Conservation (phyloP, 371 early-diverging fungal species). For the Vavraia culicis region DNA sequence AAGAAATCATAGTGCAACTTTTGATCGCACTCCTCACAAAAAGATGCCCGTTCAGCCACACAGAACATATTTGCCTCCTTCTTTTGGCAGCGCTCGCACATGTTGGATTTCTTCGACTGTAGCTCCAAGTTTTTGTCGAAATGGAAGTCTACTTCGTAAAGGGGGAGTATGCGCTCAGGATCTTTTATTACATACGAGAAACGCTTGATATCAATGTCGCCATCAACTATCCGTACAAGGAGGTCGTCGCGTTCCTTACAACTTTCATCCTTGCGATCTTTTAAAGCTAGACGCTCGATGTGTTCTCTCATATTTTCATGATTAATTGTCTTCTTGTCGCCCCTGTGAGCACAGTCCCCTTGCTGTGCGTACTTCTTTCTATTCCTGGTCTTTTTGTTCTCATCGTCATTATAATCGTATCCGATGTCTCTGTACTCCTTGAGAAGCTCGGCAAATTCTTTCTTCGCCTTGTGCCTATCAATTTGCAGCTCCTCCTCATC, state of each 20-base stretch:
- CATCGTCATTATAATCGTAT: neutral
- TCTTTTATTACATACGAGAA: slow-evolving; percentile 40
- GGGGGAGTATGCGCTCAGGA: slow-evolving; percentile 25
- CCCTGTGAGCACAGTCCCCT: neutral
- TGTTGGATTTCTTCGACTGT: slow-evolving; percentile 18
- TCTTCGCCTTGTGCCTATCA: neutral
- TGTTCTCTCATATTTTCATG: too few species aligned
- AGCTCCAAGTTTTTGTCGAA: slow-evolving; percentile 41
- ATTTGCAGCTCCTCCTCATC: too few species aligned
- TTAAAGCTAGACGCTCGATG: too few species aligned
- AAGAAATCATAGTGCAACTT: slow-evolving; percentile 40
- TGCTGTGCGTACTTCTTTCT: too few species aligned
- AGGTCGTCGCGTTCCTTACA: too few species aligned
- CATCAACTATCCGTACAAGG: too few species aligned
- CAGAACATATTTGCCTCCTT: slow-evolving; percentile 36
- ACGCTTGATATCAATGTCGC: slow-evolving; percentile 7
- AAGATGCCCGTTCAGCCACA: slow-evolving; percentile 42
- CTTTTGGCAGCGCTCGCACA: slow-evolving; percentile 38
- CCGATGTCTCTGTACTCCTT: neutral
- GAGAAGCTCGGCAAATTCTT: slow-evolving; percentile 10
- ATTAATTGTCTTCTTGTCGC: too few species aligned
- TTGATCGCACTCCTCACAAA: slow-evolving; percentile 41
- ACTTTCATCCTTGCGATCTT: too few species aligned
- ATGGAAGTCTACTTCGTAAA: slow-evolving; percentile 41
- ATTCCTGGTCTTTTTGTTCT: too few species aligned